Base-by-base conservation (phyloP, 164 flowering plant species). In the Kalanchoe fedtschenkoi region DNA sequence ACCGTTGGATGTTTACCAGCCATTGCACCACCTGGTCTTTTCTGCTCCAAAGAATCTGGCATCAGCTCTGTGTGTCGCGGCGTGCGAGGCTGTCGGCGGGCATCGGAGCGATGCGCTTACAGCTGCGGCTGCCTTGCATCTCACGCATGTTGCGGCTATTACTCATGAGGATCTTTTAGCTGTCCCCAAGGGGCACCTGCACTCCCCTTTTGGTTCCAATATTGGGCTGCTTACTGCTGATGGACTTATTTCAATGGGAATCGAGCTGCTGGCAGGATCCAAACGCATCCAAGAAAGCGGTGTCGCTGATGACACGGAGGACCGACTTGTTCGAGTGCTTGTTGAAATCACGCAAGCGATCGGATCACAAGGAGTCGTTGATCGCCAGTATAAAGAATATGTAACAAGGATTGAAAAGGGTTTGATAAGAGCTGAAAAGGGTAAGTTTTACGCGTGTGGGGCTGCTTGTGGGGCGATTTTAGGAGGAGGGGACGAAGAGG, bases 391-490 rank as follows among this genome's bases (percentile, higher is more conserved):
- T 56, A 19, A 16, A 16, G 70, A 81, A n/a, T 6, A 15, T 5
- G 64, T 44, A 21, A 30, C 44, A 9, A 22, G 38, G 14, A 47
- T 32, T 7, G 58, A 35, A 8, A 68, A n/a, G n/a, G n/a, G n/a
- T n/a, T n/a, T n/a, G n/a, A n/a, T n/a, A n/a, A n/a, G 70, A 67
- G 80, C 75, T 64, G 76, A 71, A 53, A 85, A 76, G 65, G 84
- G 86, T 10, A 75, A 30, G 61, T 24, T 83, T 6, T 75, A 76
- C 58, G 83, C 78, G 2, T 83, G 91, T 61, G 87, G 76, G 0
- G 88, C 78, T 0, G 84, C 83, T 0, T 82, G 88, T 72, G 95
- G 95, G 60, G 88, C 87, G 11, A 79, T 88, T n/a, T 16, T 86
- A 38, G 89, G 85, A 19, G 96, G 86, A 6, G 88, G 84, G 47